phyloP scores from a whole-genome alignment of 1,284 basidiomycete species.

The Trametes versicolor region DNA sequence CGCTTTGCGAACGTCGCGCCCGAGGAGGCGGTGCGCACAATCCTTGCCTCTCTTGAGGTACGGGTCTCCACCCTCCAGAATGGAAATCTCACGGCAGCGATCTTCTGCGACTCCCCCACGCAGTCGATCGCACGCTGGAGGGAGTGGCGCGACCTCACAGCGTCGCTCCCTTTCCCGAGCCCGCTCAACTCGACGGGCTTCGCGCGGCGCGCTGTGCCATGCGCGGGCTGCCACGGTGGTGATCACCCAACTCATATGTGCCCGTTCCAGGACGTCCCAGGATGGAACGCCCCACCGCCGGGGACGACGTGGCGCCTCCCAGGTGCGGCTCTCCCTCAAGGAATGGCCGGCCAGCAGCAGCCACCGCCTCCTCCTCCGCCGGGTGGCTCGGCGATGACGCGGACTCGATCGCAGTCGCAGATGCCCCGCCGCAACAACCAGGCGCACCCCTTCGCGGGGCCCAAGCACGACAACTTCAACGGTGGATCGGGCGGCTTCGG shows the following conservation, averaged over 20 bases:
- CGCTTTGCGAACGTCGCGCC: neutral
- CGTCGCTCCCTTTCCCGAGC: neutral
- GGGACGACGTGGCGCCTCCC: neutral
- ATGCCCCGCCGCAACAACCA: no score
- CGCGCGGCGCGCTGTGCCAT: neutral
- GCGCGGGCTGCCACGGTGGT: neutral
- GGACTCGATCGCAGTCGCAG: no score
- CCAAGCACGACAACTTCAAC: no score
- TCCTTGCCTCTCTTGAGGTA: neutral
- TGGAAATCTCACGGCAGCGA: neutral
- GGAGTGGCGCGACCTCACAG: neutral
- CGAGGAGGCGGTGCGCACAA: neutral
- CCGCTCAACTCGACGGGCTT: neutral
- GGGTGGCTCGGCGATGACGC: no score
- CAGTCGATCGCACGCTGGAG: neutral
- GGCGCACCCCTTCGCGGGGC: no score
- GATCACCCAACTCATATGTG: constrained; percentile 1
- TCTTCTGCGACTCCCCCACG: neutral
- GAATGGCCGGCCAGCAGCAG: neutral
- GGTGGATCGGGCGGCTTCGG: neutral
- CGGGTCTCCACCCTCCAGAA: neutral
- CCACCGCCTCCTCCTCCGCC: neutral
- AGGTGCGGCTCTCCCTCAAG: neutral
- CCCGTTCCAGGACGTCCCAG: constrained; percentile 4
- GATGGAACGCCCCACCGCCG: constrained; percentile 1